These are phyloP conservation scores for Sphaerosporella brunnea DNA, from an alignment of 495 filamentous ascomycete genomes.

Conservation along the genomic window DNA sequence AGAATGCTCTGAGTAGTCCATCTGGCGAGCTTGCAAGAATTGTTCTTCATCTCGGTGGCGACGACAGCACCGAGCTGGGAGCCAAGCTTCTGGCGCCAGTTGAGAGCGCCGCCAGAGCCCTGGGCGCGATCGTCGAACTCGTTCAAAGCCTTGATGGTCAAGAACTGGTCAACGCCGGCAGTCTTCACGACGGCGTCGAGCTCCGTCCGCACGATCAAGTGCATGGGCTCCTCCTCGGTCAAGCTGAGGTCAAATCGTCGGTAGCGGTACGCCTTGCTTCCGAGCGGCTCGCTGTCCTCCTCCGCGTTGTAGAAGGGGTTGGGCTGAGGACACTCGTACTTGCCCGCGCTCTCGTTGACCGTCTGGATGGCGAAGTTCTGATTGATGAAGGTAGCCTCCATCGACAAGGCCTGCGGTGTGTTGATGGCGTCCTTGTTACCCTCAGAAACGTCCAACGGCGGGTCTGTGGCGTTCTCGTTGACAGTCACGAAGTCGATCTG, in stretches of 20 bases:
- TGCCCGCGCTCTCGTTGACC: constrained; percentile 59
- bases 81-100: constrained; percentile 87
- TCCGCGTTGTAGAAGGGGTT: constrained; percentile 95
- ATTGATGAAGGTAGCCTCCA: constrained; percentile 98
- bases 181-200: constrained; percentile 87
- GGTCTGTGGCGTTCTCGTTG: constrained; percentile 97
- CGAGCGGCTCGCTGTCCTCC: constrained; percentile 81
- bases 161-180: constrained; percentile 70
- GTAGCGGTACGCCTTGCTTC: constrained; percentile 96
- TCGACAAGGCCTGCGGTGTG: constrained; percentile 69
- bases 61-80: constrained; percentile 89
- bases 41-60: constrained; percentile 99
- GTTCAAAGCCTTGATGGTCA: constrained; percentile 91
- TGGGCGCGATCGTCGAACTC: constrained; percentile 97
- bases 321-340: constrained; percentile 64
- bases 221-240: constrained; percentile 77
- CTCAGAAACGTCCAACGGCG: constrained; percentile 75
- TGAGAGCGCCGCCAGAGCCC: constrained; percentile 77
- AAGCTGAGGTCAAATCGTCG: constrained; percentile 86
- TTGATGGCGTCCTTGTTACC: constrained; percentile 91
- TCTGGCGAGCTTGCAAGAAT: constrained; percentile 87
- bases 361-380: constrained; percentile 96
- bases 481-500: constrained; percentile 93
- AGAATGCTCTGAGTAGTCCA: constrained; percentile 95
- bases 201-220: constrained; percentile 89